Conservation (phyloP, 371 early-diverging fungal species). For the Haplosporangium sp. region DNA sequence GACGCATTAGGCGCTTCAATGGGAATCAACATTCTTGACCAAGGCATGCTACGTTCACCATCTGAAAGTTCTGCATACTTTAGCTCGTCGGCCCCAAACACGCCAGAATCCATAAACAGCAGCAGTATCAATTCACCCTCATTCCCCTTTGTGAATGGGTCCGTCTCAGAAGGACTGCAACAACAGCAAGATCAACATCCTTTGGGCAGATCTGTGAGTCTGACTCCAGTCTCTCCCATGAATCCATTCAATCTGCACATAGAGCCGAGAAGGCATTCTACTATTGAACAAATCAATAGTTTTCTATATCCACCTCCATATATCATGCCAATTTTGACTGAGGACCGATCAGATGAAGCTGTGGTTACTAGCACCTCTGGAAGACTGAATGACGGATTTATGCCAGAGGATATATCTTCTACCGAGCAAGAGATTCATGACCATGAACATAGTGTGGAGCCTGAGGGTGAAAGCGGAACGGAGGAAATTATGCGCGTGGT, state of each 20-base stretch:
- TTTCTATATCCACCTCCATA: constrained; percentile 17
- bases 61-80: constrained; percentile 11
- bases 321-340: constrained; percentile 1
- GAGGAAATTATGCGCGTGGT: not conserved
- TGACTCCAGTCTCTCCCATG: not conserved
- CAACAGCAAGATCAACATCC: not conserved
- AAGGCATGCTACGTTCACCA: not conserved
- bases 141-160: not conserved
- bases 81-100: not conserved
- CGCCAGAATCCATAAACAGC: constrained; percentile 15
- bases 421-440: not conserved
- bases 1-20: constrained; percentile 31
- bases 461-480: not conserved
- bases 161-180: constrained; percentile 7
- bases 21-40: not conserved
- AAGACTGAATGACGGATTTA: not conserved
- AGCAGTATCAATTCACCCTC: not conserved
- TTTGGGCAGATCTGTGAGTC: not conserved
- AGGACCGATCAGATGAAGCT: not conserved
- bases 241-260: not conserved
- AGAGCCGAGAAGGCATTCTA: constrained; percentile 10
- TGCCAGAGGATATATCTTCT: not conserved
- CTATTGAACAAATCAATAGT: not conserved
- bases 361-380: not conserved
- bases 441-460: not conserved